Conservation (phyloP, 805 yeast genomes). For the Candida loeiensis region DNA sequence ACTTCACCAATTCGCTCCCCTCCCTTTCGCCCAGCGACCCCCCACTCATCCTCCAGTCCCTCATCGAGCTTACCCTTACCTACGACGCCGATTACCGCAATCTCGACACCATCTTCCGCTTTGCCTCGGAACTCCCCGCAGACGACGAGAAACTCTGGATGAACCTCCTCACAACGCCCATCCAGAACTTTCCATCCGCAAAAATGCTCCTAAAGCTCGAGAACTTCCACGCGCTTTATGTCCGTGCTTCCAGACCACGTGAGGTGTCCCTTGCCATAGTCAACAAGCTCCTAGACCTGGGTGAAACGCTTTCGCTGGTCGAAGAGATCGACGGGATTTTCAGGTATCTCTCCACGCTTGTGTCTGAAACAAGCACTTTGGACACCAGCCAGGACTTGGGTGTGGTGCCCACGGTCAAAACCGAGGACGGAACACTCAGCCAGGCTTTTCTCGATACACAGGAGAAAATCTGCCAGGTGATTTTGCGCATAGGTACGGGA, state of each 20-base stretch:
- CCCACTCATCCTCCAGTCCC: slow-evolving; percentile 60
- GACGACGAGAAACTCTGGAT: slow-evolving; percentile 35
- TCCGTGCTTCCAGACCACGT: slow-evolving; percentile 56
- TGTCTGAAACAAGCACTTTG: slow-evolving; percentile 34
- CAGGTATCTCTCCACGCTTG: slow-evolving; percentile 53
- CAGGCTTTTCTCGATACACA: slow-evolving; percentile 45
- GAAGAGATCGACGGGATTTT: slow-evolving; percentile 60
- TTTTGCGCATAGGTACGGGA: slow-evolving; percentile 55
- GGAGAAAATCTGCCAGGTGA: slow-evolving; percentile 63
- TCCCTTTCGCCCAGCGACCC: slow-evolving; percentile 67
- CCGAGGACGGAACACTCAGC: slow-evolving; percentile 27
- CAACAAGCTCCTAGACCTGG: slow-evolving; percentile 47
- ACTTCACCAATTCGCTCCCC: slow-evolving; percentile 52
- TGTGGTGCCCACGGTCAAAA: slow-evolving; percentile 28
- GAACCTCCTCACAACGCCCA: slow-evolving; percentile 47
- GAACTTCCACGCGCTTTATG: slow-evolving; percentile 49
- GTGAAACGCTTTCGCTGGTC: slow-evolving; percentile 27
- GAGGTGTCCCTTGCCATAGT: slow-evolving; percentile 60
- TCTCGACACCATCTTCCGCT: slow-evolving; percentile 58
- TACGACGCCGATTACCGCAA: slow-evolving; percentile 60
- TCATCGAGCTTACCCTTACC: slow-evolving; percentile 58
- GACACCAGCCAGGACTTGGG: slow-evolving; percentile 41
- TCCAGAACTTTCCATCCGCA: slow-evolving; percentile 39
- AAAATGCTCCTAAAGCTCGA: slow-evolving; percentile 43
- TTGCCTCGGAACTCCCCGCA: slow-evolving; percentile 41